phyloP scores from a whole-genome alignment of 768 basidiomycete genomes.

The Termitomyces sp. region DNA sequence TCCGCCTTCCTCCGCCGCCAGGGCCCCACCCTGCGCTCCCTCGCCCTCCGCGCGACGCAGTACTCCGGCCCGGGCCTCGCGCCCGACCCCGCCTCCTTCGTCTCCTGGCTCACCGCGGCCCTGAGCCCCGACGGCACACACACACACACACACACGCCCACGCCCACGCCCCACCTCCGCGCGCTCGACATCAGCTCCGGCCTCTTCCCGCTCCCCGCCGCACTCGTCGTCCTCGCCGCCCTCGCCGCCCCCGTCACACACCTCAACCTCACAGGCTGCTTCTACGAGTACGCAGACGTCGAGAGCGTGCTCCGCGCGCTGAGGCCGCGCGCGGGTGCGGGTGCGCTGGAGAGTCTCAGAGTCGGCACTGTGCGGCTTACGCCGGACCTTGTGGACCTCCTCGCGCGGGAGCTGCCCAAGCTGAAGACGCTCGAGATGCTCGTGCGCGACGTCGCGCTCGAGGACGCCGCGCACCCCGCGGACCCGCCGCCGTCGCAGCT shows the following conservation, averaged over 20 bases:
- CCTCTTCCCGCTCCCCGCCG: constrained; percentile 28
- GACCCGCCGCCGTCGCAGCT: constrained; percentile 15
- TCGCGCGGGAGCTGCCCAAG: constrained; percentile 29
- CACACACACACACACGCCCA: constrained; percentile 17
- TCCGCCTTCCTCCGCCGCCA: constrained; percentile 31
- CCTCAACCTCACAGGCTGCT: constrained; percentile 33
- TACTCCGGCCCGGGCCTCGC: constrained; percentile 27
- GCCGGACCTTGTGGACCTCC: constrained; percentile 35
- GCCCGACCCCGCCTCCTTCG: constrained; percentile 25
- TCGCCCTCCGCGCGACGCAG: constrained; percentile 37
- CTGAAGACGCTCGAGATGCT: constrained; percentile 31
- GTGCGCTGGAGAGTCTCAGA: constrained; percentile 17
- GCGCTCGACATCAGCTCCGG: constrained; percentile 16
- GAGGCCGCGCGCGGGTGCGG: too few relatives aligned
- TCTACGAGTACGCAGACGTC: constrained; percentile 30
- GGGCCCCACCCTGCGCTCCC: constrained; percentile 24
- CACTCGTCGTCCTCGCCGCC: constrained; percentile 38
- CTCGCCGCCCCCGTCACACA: constrained; percentile 29
- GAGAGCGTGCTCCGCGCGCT: constrained; percentile 21
- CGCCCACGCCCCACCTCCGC: constrained; percentile 14
- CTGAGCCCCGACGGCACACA: too few relatives aligned
- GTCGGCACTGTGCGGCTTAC: constrained; percentile 35
- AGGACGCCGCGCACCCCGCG: not conserved
- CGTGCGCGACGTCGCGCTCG: constrained; percentile 28
- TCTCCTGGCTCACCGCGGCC: constrained; percentile 29